phyloP scores from a whole-genome alignment of 148 eudicot species.

The Amaranthus cruentus region DNA sequence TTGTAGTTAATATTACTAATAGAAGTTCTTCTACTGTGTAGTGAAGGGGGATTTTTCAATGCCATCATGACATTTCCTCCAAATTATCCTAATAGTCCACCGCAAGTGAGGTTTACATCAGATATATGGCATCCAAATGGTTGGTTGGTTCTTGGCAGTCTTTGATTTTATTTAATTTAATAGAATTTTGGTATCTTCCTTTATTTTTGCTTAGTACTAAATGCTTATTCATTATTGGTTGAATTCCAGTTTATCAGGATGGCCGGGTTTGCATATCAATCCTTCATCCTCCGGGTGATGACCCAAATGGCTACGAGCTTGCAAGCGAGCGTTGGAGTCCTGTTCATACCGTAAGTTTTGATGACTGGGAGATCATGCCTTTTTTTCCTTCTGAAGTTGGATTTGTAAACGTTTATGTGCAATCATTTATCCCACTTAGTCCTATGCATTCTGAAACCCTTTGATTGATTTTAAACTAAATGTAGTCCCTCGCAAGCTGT shows the following conservation, averaged over 20 bases:
- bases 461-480: too few relatives aligned
- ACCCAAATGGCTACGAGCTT: conserved; percentile 52
- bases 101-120: conserved; percentile 73
- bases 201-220: neutral
- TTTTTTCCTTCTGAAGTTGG: neutral
- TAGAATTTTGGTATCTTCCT: too few relatives aligned
- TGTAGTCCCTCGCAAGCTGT: too few relatives aligned
- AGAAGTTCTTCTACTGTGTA: conserved; percentile 30
- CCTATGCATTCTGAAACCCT: too few relatives aligned
- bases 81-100: conserved; percentile 80
- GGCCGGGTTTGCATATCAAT: conserved; percentile 62
- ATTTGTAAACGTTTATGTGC: too few relatives aligned
- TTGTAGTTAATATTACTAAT: neutral
- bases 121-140: conserved; percentile 95
- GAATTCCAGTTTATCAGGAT: conserved; percentile 39
- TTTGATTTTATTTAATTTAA: too few relatives aligned
- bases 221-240: neutral
- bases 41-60: conserved; percentile 88
- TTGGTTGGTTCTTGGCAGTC: conserved; percentile 19
- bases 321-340: conserved; percentile 65
- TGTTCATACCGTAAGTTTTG: conserved; percentile 41
- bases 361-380: neutral
- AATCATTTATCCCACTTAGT: too few relatives aligned
- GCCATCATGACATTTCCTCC: conserved; percentile 73
- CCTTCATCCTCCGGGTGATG: conserved; percentile 65